Evolutionary conservation across 331 rosid genomes (phyloP).

Genomic region (Pyrus hybrid): DNA sequence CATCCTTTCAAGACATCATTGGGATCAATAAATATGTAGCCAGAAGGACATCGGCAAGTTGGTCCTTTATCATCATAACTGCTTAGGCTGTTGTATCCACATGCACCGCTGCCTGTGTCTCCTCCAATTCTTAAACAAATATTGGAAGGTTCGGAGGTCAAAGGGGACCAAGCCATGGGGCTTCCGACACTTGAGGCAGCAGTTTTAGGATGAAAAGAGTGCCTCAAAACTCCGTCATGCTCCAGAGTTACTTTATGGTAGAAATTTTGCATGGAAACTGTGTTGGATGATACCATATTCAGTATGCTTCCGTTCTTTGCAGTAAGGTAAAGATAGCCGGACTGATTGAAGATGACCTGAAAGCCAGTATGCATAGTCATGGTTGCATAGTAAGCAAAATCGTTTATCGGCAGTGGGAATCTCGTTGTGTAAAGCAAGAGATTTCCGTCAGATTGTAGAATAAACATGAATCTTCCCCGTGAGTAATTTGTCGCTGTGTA

Average conservation of each 20-base stretch:
- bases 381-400: background rate
- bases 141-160: background rate
- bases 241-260: constrained; percentile 13
- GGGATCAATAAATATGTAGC: background rate
- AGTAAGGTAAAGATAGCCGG: constrained; percentile 4
- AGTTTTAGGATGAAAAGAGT: background rate
- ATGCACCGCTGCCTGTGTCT: constrained; percentile 10
- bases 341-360: background rate
- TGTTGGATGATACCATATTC: background rate
- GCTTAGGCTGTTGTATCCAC: constrained; percentile 18
- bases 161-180: constrained; percentile 1
- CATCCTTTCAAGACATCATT: background rate
- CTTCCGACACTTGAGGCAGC: background rate
- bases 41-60: constrained; percentile 3
- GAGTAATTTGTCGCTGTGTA: constrained; percentile 1
- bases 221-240: constrained; percentile 20
- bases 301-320: background rate
- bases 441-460: constrained; percentile 9
- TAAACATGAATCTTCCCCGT: background rate
- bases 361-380: background rate
- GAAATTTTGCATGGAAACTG: background rate
- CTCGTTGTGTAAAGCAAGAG: background rate
- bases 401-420: background rate
- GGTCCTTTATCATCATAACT: background rate
- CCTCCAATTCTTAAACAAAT: background rate